Evolutionary conservation across 2,329 filamentous ascomycete genomes (phyloP).

Genomic region (Fonsecaea pugnacius): DNA sequence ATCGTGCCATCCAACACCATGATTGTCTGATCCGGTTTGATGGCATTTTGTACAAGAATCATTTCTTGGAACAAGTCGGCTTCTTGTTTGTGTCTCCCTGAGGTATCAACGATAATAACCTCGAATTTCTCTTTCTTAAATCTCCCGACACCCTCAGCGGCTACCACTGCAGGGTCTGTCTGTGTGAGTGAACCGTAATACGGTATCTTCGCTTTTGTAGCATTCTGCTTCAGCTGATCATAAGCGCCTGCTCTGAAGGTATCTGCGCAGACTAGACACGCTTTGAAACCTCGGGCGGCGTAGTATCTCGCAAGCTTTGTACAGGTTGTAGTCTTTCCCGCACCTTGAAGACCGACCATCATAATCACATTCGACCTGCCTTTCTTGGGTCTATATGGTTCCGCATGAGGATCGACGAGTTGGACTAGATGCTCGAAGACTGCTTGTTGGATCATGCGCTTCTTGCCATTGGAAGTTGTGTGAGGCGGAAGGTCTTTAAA

Average conservation of each 20-base stretch:
- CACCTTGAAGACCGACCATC: slow-evolving; percentile 98
- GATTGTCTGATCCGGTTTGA: slow-evolving; percentile 93
- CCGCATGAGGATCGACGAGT: slow-evolving; percentile 92
- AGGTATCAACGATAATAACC: slow-evolving; percentile 98
- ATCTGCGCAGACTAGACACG: slow-evolving; percentile 93
- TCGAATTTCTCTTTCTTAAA: slow-evolving; percentile 99
- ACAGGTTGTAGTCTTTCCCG: slow-evolving; percentile 97
- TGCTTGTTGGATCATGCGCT: slow-evolving; percentile 94
- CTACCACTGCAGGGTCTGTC: slow-evolving; percentile 91
- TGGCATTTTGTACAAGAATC: slow-evolving; percentile 91
- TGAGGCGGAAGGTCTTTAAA: slow-evolving; percentile 89
- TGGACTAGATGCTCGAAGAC: slow-evolving; percentile 97
- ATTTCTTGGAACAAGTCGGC: slow-evolving; percentile 95
- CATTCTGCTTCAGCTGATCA: slow-evolving; percentile 98
- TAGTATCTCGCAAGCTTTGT: slow-evolving; percentile 97
- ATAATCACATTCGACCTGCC: slow-evolving; percentile 96
- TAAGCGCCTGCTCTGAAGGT: slow-evolving; percentile 98
- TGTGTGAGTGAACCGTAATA: slow-evolving; percentile 98
- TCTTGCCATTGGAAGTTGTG: slow-evolving; percentile 78
- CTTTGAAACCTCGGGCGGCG: slow-evolving; percentile 87
- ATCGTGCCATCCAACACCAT: slow-evolving; percentile 98
- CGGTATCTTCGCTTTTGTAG: slow-evolving; percentile 97
- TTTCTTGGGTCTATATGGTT: slow-evolving; percentile 96
- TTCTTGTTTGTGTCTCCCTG: slow-evolving; percentile 91
- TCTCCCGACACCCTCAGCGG: slow-evolving; percentile 93